Evolutionary conservation across 1,284 basidiomycete species (phyloP).

Genomic region (Athelia sp.): DNA sequence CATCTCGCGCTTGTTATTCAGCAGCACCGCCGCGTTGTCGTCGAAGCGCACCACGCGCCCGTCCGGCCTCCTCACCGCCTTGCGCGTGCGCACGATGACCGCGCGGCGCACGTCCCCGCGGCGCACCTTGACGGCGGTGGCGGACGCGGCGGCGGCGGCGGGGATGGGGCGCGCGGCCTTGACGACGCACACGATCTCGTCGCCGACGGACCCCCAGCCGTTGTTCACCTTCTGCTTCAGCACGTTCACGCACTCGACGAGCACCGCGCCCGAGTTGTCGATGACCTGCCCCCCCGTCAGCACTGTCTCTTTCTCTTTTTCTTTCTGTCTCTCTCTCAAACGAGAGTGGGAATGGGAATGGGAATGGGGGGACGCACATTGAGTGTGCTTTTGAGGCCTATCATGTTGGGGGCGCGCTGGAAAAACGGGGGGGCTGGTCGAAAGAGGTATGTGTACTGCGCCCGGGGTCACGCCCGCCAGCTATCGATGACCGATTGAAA

Average conservation of each 20-base stretch:
- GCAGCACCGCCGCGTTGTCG: conserved; percentile 93
- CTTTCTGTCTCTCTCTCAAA: too few relatives aligned
- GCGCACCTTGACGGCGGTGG: conserved; percentile 79
- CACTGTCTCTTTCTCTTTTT: too few relatives aligned
- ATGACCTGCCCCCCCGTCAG: conserved; percentile 60
- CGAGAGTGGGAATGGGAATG: too few relatives aligned
- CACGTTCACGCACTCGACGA: conserved; percentile 97
- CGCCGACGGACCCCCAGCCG: conserved; percentile 80
- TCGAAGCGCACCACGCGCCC: conserved; percentile 89
- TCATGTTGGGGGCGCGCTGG: conserved; percentile 47
- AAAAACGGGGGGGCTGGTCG: too few relatives aligned
- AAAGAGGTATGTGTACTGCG: too few relatives aligned
- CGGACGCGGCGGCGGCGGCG: conserved; percentile 52
- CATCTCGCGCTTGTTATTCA: conserved; percentile 98
- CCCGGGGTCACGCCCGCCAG: too few relatives aligned
- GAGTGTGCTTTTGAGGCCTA: conserved; percentile 88
- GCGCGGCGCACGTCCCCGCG: conserved; percentile 93
- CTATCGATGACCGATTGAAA: too few relatives aligned
- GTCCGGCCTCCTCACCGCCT: conserved; percentile 80
- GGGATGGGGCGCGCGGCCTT: conserved; percentile 87
- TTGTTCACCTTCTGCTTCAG: conserved; percentile 94
- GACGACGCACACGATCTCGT: conserved; percentile 97
- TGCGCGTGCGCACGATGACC: conserved; percentile 90
- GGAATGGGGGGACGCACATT: conserved; percentile 55
- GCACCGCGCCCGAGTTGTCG: conserved; percentile 96